phyloP scores from a whole-genome alignment of 2,329 filamentous ascomycete genomes.

The Colletotrichum siamense region DNA sequence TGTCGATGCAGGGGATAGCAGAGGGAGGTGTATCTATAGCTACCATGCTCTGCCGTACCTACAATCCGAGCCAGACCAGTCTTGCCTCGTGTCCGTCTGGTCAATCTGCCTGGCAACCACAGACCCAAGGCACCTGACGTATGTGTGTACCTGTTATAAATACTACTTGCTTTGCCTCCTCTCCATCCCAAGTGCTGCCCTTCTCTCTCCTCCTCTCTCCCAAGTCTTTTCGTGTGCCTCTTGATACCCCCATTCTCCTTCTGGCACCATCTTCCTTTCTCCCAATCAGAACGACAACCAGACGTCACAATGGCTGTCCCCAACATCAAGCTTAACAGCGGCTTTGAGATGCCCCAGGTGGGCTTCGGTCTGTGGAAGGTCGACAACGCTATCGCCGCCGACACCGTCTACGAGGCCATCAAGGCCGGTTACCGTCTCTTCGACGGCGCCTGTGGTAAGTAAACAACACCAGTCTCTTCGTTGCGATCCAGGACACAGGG shows the following conservation, averaged over 20 bases:
- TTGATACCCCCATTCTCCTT: background rate
- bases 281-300: background rate
- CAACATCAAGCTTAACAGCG: slow-evolving; percentile 68
- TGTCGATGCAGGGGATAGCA: background rate
- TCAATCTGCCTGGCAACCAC: background rate
- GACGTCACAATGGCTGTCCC: slow-evolving; percentile 33
- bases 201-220: background rate
- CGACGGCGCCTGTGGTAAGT: slow-evolving; percentile 65
- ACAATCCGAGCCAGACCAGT: background rate
- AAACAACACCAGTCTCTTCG: background rate
- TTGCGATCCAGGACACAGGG: background rate
- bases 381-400: slow-evolving; percentile 72
- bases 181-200: background rate
- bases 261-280: background rate
- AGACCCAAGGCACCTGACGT: background rate
- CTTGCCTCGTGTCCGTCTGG: background rate
- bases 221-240: background rate
- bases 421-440: slow-evolving; percentile 67
- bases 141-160: slow-evolving; percentile 7
- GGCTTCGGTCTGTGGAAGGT: slow-evolving; percentile 88
- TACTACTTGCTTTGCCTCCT: background rate
- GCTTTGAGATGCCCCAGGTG: slow-evolving; percentile 75
- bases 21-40: background rate
- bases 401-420: slow-evolving; percentile 79
- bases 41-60: background rate